Evolutionary conservation across 2,329 filamentous ascomycete genomes (phyloP).

Genomic region (Aspergillus spinulosporus): DNA sequence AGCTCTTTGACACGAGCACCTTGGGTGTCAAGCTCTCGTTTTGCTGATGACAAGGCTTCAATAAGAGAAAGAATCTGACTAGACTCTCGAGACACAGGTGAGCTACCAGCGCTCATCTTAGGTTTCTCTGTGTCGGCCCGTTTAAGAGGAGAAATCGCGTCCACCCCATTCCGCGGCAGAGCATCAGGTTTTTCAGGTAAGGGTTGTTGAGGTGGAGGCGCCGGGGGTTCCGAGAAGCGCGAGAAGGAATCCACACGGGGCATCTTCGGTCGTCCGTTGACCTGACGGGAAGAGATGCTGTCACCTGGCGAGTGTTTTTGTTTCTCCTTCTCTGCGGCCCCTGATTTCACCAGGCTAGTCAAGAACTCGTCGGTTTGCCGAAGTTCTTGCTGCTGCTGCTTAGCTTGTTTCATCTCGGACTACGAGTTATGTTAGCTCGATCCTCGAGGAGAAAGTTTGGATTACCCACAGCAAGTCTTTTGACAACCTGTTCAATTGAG

Average conservation of each 20-base stretch:
- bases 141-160: conserved; percentile 61
- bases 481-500: conserved; percentile 92
- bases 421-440: conserved; percentile 40
- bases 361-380: conserved; percentile 80
- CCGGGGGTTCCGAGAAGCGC: conserved; percentile 88
- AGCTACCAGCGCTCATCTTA: conserved; percentile 50
- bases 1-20: conserved; percentile 75
- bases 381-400: conserved; percentile 83
- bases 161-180: conserved; percentile 45
- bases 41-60: conserved; percentile 79
- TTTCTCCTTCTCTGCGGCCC: conserved; percentile 56
- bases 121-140: conserved; percentile 74
- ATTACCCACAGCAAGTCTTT: conserved; percentile 69
- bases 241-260: conserved; percentile 73
- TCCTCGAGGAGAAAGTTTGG: conserved; percentile 22
- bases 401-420: conserved; percentile 87
- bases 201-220: conserved; percentile 88
- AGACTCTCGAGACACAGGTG: conserved; percentile 55
- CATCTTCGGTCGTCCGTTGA: conserved; percentile 49
- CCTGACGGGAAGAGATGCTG: conserved; percentile 44
- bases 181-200: conserved; percentile 89
- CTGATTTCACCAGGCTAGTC: conserved; percentile 71
- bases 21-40: conserved; percentile 84
- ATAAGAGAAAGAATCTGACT: conserved; percentile 82
- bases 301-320: conserved; percentile 50